Evolutionary conservation across 2,329 filamentous ascomycete species (phyloP).

Genomic region (Colletotrichum melonis): DNA sequence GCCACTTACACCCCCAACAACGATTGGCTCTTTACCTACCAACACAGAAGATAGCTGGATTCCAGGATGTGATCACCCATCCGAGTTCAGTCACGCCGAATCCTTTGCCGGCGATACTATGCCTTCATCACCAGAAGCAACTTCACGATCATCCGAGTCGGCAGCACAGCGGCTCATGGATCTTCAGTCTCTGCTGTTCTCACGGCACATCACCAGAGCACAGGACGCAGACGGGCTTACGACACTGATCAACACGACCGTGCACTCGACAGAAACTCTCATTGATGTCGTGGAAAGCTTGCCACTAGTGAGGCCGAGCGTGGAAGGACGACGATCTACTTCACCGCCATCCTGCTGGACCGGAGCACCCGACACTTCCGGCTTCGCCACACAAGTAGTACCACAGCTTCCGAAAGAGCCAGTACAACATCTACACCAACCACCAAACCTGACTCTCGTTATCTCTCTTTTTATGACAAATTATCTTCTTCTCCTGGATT

Average conservation of each 20-base stretch:
- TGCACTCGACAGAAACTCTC: constrained; percentile 27
- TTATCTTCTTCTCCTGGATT: constrained; percentile 27
- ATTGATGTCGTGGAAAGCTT: constrained; percentile 26
- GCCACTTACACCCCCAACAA: constrained; percentile 24
- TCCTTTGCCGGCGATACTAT: constrained; percentile 12
- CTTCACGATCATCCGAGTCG: constrained; percentile 3
- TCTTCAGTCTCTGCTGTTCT: constrained; percentile 8
- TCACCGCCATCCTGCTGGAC: constrained; percentile 20
- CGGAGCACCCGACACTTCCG: not conserved
- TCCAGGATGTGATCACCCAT: constrained; percentile 2
- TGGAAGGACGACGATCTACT: constrained; percentile 14
- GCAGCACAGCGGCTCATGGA: constrained; percentile 20
- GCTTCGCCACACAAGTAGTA: not conserved
- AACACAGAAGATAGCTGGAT: constrained; percentile 17
- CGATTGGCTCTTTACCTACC: constrained; percentile 11
- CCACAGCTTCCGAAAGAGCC: not conserved
- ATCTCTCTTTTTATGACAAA: constrained; percentile 27
- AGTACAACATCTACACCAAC: not conserved
- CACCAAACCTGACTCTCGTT: constrained; percentile 12
- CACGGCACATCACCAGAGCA: not conserved
- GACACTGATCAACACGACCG: constrained; percentile 13
- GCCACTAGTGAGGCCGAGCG: constrained; percentile 4
- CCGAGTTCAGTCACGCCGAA: not conserved
- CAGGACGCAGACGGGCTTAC: constrained; percentile 17
- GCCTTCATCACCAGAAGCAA: constrained; percentile 6